Conservation (phyloP, 2,329 filamentous ascomycete species). For the Alternaria metachromatica region DNA sequence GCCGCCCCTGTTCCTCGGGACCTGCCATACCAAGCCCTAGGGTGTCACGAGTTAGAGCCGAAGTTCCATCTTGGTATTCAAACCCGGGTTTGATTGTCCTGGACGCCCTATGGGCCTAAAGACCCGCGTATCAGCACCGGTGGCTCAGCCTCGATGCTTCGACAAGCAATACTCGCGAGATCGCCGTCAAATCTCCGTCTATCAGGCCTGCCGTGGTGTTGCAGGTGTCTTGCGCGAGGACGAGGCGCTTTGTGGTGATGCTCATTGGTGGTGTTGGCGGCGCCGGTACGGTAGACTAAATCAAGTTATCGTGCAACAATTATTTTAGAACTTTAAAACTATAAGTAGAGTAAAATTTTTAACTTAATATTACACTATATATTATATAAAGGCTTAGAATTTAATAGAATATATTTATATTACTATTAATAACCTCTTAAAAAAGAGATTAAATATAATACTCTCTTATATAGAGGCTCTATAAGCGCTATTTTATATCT, state of each 20-base stretch:
- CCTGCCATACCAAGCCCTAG: constrained; percentile 7
- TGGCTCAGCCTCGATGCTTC: neutral
- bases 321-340: too few relatives aligned
- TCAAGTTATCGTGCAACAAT: too few relatives aligned
- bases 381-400: too few relatives aligned
- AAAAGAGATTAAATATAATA: too few relatives aligned
- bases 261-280: constrained; percentile 18
- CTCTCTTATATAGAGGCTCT: too few relatives aligned
- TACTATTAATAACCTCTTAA: too few relatives aligned
- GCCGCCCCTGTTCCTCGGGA: constrained; percentile 9
- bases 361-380: too few relatives aligned
- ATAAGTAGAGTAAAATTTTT: too few relatives aligned
- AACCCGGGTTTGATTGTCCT: neutral
- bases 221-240: neutral
- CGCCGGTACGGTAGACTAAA: too few relatives aligned
- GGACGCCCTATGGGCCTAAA: neutral
- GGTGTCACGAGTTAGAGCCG: constrained; percentile 3
- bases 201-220: neutral
- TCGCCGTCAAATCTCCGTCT: neutral
- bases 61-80: constrained; percentile 6
- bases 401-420: too few relatives aligned
- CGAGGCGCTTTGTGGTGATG: constrained; percentile 10
- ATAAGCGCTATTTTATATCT: too few relatives aligned
- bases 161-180: neutral
- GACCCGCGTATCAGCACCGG: neutral